A percentile compares a stretch with the other conserved stretches of the same genome.
phyloP scores from a whole-genome alignment of 805 yeast genomes.

The Ogataea trehalophila region DNA sequence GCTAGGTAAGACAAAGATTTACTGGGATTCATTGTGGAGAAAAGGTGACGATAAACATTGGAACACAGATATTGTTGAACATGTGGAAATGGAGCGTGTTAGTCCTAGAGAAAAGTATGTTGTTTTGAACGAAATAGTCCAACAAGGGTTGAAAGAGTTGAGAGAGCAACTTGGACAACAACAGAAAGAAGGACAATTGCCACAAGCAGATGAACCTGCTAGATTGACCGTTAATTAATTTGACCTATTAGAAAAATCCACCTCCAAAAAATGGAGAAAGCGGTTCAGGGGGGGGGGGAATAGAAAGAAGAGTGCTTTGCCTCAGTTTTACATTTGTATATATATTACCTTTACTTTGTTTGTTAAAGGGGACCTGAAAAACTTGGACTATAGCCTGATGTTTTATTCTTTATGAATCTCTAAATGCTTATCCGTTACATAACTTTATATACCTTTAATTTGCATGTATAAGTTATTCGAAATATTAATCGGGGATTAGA shows the following conservation, averaged over 20 bases:
- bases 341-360: too few species aligned
- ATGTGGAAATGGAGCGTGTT: conserved; percentile 50
- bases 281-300: too few species aligned
- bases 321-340: too few species aligned
- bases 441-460: too few species aligned
- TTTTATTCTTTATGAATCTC: too few species aligned
- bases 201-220: neutral
- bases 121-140: conserved; percentile 55
- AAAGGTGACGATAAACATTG: conserved; percentile 76
- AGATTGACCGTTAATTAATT: neutral
- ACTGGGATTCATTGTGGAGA: conserved; percentile 88
- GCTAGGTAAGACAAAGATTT: conserved; percentile 41
- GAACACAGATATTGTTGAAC: conserved; percentile 55
- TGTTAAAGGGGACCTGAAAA: too few species aligned
- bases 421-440: too few species aligned
- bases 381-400: too few species aligned
- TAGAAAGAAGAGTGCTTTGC: too few species aligned
- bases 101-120: conserved; percentile 65
- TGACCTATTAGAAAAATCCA: neutral
- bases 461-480: too few species aligned
- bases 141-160: conserved; percentile 24
- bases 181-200: neutral
- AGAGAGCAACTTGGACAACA: neutral
- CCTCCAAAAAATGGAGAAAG: too few species aligned
- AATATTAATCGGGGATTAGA: too few species aligned